A percentile compares a stretch with the other conserved stretches of the same genome.
These are phyloP conservation scores for Toxicodendron radicans DNA, from an alignment of 345 rosid species.

Conservation along the genomic window DNA sequence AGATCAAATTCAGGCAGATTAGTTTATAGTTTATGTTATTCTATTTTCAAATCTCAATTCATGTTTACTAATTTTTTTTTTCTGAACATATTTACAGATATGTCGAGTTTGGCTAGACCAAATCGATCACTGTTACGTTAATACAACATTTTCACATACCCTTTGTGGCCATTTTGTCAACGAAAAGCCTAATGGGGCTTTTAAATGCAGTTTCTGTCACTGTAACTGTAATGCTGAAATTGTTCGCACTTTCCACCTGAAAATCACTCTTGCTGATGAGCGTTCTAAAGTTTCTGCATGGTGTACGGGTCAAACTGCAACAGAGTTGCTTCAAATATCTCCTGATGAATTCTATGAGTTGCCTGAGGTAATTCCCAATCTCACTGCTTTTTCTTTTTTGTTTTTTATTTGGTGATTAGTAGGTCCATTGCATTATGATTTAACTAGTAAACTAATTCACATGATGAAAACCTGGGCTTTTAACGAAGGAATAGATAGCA, in stretches of 20 bases:
- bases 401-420: not conserved
- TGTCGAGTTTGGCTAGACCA: slow-evolving; percentile 73
- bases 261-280: slow-evolving; percentile 69
- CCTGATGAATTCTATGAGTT: slow-evolving; percentile 80
- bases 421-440: not conserved
- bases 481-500: too few relatives aligned
- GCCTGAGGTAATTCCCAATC: slow-evolving; percentile 60
- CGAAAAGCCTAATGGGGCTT: slow-evolving; percentile 36
- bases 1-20: too few relatives aligned
- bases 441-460: not conserved
- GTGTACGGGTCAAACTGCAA: slow-evolving; percentile 84
- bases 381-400: not conserved
- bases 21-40: too few relatives aligned
- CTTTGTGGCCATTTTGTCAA: slow-evolving; percentile 68
- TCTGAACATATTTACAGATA: slow-evolving; percentile 42
- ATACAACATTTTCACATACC: slow-evolving; percentile 57
- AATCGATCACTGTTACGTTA: slow-evolving; percentile 60
- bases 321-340: slow-evolving; percentile 85
- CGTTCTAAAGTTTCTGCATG: slow-evolving; percentile 58
- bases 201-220: slow-evolving; percentile 69
- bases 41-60: not conserved
- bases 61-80: slow-evolving; percentile 6
- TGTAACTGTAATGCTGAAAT: slow-evolving; percentile 44
- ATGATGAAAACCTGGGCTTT: not conserved
- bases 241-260: slow-evolving; percentile 63